These are phyloP conservation scores for Hypoxylon cercidicola DNA, from an alignment of 495 filamentous ascomycete genomes.

Conservation along the genomic window DNA sequence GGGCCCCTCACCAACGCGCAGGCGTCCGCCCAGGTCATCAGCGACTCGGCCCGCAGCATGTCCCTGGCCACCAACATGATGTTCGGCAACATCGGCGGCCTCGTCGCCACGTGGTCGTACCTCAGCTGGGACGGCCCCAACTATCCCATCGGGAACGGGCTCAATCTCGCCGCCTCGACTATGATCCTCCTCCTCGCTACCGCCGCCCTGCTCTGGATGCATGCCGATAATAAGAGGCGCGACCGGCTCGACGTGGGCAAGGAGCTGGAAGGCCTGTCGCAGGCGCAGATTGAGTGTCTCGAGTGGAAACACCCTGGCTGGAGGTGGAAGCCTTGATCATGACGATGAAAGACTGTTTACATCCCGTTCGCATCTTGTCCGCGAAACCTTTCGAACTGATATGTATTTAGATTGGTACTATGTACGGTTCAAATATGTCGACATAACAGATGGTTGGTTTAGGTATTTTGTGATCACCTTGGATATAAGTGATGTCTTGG, in stretches of 20 bases:
- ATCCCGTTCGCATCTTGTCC: no score
- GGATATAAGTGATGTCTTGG: not conserved
- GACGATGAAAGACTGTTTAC: not conserved
- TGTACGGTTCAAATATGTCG: no score
- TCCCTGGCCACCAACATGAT: slow-evolving; percentile 76
- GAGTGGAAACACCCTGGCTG: slow-evolving; percentile 82
- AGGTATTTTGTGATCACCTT: not conserved
- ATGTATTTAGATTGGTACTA: no score
- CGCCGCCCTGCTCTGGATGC: slow-evolving; percentile 67
- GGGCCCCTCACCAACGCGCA: slow-evolving; percentile 74
- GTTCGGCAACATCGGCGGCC: slow-evolving; percentile 76
- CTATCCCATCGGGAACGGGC: slow-evolving; percentile 77
- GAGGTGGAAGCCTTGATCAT: slow-evolving; percentile 63
- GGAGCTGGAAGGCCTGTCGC: slow-evolving; percentile 65
- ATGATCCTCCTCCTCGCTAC: slow-evolving; percentile 61
- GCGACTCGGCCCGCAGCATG: slow-evolving; percentile 72
- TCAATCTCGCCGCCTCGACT: slow-evolving; percentile 73
- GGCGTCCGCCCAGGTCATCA: slow-evolving; percentile 74
- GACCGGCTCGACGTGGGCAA: slow-evolving; percentile 62
- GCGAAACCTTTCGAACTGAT: no score
- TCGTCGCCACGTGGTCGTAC: slow-evolving; percentile 78
- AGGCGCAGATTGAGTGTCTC: slow-evolving; percentile 69
- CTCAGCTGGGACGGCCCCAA: slow-evolving; percentile 71
- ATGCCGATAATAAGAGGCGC: slow-evolving; percentile 68
- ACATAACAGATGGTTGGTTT: no score